Conservation (phyloP, 108 stramenopile genomes). For the Fragilaria radians region DNA sequence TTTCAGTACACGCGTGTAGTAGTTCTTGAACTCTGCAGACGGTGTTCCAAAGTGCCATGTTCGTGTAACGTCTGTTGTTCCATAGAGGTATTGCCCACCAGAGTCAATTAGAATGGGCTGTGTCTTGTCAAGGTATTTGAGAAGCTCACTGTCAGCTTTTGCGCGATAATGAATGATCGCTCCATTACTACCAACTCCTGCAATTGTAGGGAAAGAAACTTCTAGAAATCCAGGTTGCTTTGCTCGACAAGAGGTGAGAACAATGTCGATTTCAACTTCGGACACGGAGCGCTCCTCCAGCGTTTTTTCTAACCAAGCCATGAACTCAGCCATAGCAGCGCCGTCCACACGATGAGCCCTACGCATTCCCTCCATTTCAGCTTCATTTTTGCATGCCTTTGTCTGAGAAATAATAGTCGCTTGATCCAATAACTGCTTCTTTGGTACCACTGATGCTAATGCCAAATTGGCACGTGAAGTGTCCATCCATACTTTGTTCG, state of each 20-base stretch:
- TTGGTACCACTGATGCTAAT: slow-evolving; percentile 49
- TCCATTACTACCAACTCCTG: slow-evolving; percentile 92
- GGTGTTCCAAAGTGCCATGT: slow-evolving; percentile 92
- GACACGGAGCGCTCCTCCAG: slow-evolving; percentile 64
- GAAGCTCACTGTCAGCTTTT: slow-evolving; percentile 45
- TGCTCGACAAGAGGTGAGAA: slow-evolving; percentile 74
- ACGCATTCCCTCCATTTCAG: slow-evolving; percentile 92
- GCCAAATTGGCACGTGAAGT: slow-evolving; percentile 59
- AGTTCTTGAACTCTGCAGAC: slow-evolving; percentile 61
- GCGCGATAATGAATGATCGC: slow-evolving; percentile 96
- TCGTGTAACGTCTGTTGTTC: slow-evolving; percentile 97
- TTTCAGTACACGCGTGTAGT: slow-evolving; percentile 92
- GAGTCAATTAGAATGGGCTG: slow-evolving; percentile 89
- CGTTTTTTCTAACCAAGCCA: slow-evolving; percentile 78
- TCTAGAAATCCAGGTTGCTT: slow-evolving; percentile 73
- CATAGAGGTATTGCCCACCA: slow-evolving; percentile 91
- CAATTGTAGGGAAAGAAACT: slow-evolving; percentile 91
- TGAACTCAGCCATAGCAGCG: slow-evolving; percentile 89
- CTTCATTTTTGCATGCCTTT: slow-evolving; percentile 90
- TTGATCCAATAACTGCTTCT: slow-evolving; percentile 31
- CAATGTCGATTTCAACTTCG: slow-evolving; percentile 85
- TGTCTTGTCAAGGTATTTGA: slow-evolving; percentile 57
- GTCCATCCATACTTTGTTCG: slow-evolving; percentile 67
- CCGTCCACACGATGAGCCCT: slow-evolving; percentile 92
- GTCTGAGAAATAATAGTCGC: slow-evolving; percentile 88